Base-by-base conservation (phyloP, 805 yeast genomes). In the Starmera dryadoides region DNA sequence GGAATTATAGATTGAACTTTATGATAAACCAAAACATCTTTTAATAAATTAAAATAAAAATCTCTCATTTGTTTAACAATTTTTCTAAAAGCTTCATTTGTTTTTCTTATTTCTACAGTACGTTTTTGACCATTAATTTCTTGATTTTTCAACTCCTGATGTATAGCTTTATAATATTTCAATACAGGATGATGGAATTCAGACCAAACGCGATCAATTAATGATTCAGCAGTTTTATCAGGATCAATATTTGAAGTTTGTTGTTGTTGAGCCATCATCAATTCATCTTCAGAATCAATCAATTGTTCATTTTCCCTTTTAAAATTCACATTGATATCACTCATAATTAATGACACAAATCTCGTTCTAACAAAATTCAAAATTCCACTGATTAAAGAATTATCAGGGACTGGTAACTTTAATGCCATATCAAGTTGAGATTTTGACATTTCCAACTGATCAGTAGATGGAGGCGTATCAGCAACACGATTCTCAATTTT, bases 171-270 rank as follows among this genome's bases (percentile, higher is more conserved):
- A 35, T 51, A 80, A 52, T 69, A 69, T 47, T 77, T 79, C 43
- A 81, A 68, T 2, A 77, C 71, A 2, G 86, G 86, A 48, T 78
- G 77, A 47, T 78, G 82, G 45, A 82, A 68, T 5, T 75, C 75
- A 25, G 64, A 53, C 88, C 88, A 82, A 17, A 77, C 56, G 4
- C 55, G 48, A 37, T 77, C 81, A 16, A 81, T 64, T 6, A 73
- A 56, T 2, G 55, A 52, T n/a, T 49, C 51, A 6, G 53, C 49
- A 9, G 45, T 47, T 19, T 42, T 35, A 1, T 38, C 37, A 2
- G 35, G 14, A 1, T 44, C 33, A 4, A 30, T 28, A 2, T n/a
- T n/a, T n/a, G 12, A 14, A 5, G 5, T 22, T 4, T 15, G 19
- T 28, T 48, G 53, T 3, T 15, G 19, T 28, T 48, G 53, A 2